phyloP scores from a whole-genome alignment of 768 basidiomycete species.

The Punctularia strigosozonata region DNA sequence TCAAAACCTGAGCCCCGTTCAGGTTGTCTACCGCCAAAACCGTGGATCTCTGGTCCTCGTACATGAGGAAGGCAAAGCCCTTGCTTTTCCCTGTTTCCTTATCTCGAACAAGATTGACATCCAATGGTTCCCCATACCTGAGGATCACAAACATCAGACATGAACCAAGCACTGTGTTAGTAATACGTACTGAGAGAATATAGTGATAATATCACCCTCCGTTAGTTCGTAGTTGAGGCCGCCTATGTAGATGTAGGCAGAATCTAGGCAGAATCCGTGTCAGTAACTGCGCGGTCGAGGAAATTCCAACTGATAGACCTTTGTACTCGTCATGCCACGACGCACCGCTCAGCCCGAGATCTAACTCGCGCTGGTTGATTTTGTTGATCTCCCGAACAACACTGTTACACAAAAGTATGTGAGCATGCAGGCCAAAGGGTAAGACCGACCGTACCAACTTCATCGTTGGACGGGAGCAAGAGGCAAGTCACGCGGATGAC shows the following conservation, averaged over 20 bases:
- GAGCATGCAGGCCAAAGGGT: neutral
- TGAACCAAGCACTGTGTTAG: slow-evolving; percentile 2
- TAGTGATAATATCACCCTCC: slow-evolving; percentile 94
- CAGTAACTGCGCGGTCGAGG: neutral
- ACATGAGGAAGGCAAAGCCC: slow-evolving; percentile 98
- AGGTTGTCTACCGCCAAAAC: slow-evolving; percentile 96
- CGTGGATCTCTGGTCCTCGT: slow-evolving; percentile 95
- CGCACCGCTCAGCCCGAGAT: slow-evolving; percentile 51
- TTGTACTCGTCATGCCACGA: slow-evolving; percentile 98
- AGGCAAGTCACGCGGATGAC: neutral
- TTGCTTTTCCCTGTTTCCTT: slow-evolving; percentile 82
- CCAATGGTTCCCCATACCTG: slow-evolving; percentile 95
- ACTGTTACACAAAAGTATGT: slow-evolving; percentile 26
- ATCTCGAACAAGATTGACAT: slow-evolving; percentile 90
- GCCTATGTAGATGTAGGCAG: slow-evolving; percentile 90
- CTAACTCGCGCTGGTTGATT: slow-evolving; percentile 87
- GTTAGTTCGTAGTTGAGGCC: slow-evolving; percentile 83
- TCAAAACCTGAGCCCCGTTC: slow-evolving; percentile 86
- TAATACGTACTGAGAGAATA: slow-evolving; percentile 85
- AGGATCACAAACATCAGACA: neutral
- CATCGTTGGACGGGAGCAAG: slow-evolving; percentile 28
- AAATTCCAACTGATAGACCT: slow-evolving; percentile 30
- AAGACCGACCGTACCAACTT: slow-evolving; percentile 39
- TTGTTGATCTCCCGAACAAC: slow-evolving; percentile 88
- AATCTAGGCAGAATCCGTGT: slow-evolving; percentile 39